Evolutionary conservation across 768 basidiomycete species (phyloP).

Genomic region (Naganishia vaughanmartiniae): DNA sequence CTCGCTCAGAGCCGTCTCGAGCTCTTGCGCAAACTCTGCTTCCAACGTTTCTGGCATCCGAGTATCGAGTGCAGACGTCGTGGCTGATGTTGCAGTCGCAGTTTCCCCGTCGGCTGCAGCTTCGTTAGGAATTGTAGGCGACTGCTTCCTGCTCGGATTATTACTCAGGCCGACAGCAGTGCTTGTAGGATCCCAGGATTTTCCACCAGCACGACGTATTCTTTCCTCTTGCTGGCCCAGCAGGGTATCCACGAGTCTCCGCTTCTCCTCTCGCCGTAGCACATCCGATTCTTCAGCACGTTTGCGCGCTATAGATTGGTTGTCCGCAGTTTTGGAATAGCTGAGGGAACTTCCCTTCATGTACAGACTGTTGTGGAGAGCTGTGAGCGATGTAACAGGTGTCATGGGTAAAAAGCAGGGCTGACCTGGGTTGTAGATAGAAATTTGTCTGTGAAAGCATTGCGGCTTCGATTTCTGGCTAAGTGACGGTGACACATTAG

Average conservation of each 20-base stretch:
- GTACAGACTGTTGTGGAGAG: background rate
- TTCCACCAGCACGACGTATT: slow-evolving; percentile 4
- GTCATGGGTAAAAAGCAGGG: background rate
- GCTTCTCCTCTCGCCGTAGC: slow-evolving; percentile 15
- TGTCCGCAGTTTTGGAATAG: slow-evolving; percentile 11
- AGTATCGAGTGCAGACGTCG: slow-evolving; percentile 15
- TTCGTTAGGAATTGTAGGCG: background rate
- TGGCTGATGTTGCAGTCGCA: background rate
- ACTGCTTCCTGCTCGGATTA: background rate
- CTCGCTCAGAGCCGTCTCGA: background rate
- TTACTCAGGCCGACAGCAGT: background rate
- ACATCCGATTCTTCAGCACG: slow-evolving; percentile 21
- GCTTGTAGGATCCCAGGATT: background rate
- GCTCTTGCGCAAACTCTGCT: slow-evolving; percentile 18
- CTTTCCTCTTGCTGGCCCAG: background rate
- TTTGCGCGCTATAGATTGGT: slow-evolving; percentile 23
- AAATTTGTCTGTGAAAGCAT: slow-evolving; percentile 19
- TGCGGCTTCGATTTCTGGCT: slow-evolving; percentile 9
- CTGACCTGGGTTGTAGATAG: slow-evolving; percentile 11
- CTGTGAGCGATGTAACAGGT: background rate
- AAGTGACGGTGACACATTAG: background rate
- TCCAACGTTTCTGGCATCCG: slow-evolving; percentile 10
- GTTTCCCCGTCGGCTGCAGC: background rate
- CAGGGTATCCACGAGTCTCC: background rate
- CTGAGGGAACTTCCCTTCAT: slow-evolving; percentile 16